A percentile compares a stretch with the other conserved stretches of the same genome.
phyloP scores from a whole-genome alignment of 1,284 basidiomycete genomes.

The Apiotrichum porosum region DNA sequence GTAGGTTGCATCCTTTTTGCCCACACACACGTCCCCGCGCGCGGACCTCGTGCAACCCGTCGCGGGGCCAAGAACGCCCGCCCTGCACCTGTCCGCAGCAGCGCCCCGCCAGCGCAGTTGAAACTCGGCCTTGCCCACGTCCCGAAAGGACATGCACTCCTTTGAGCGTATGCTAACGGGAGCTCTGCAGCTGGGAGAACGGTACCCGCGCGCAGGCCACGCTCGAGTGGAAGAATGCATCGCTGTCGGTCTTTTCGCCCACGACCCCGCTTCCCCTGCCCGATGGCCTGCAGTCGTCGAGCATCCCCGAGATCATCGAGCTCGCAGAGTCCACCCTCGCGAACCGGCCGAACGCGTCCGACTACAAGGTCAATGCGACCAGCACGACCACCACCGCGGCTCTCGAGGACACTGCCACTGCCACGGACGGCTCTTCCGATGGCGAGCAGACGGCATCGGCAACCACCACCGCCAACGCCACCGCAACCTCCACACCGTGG shows the following conservation, averaged over 20 bases:
- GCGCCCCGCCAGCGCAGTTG: too few species aligned
- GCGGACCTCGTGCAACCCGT: too few species aligned
- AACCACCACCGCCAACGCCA: neutral
- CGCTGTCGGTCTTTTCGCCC: slow-evolving; percentile 60
- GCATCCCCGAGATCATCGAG: slow-evolving; percentile 53
- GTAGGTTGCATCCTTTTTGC: too few species aligned
- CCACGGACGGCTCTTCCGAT: neutral
- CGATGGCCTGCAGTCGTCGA: slow-evolving; percentile 49
- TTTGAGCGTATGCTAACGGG: too few species aligned
- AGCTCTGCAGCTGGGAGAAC: slow-evolving; percentile 80
- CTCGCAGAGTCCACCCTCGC: slow-evolving; percentile 52
- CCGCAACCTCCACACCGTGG: neutral
- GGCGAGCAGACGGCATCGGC: neutral
- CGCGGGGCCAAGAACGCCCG: too few species aligned
- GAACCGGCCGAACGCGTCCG: slow-evolving; percentile 24
- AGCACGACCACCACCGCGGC: neutral
- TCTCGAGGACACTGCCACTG: slow-evolving; percentile 2
- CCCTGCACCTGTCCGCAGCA: too few species aligned
- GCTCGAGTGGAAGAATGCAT: slow-evolving; percentile 61
- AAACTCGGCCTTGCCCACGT: too few species aligned
- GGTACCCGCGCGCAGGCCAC: slow-evolving; percentile 71
- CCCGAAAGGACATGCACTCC: too few species aligned
- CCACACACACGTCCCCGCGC: too few species aligned
- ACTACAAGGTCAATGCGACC: neutral
- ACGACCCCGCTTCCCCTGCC: slow-evolving; percentile 28